These are phyloP conservation scores for Hymenoscyphus albidus DNA, from an alignment of 2,329 filamentous ascomycete genomes.

Conservation along the genomic window DNA sequence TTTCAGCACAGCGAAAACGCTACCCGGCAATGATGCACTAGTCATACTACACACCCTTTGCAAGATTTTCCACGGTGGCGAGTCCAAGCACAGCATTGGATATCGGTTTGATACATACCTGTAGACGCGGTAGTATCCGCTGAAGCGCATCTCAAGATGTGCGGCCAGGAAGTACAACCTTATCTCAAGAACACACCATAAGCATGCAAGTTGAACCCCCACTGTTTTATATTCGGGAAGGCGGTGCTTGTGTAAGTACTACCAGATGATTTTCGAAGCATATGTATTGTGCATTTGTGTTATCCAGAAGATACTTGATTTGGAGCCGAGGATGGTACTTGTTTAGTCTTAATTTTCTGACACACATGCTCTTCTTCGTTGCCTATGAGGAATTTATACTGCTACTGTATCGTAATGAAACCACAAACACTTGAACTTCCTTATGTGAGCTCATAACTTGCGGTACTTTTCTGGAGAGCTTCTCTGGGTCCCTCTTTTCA, in stretches of 20 bases:
- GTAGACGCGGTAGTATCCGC: background rate
- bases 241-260: background rate
- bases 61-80: background rate
- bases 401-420: no score
- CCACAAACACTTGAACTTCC: no score
- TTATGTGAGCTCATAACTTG: no score
- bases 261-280: background rate
- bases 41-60: background rate
- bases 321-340: background rate
- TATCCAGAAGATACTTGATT: background rate
- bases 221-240: background rate
- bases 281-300: background rate
- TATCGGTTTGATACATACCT: background rate
- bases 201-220: background rate
- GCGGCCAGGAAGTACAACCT: slow-evolving; percentile 1
- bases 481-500: no score
- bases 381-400: no score
- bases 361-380: no score
- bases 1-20: background rate
- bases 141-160: background rate
- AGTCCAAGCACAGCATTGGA: background rate
- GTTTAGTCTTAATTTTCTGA: no score
- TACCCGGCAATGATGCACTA: background rate
- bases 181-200: background rate
- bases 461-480: no score